Conservation (phyloP, 495 filamentous ascomycete genomes). For the Ramalina peruviana region DNA sequence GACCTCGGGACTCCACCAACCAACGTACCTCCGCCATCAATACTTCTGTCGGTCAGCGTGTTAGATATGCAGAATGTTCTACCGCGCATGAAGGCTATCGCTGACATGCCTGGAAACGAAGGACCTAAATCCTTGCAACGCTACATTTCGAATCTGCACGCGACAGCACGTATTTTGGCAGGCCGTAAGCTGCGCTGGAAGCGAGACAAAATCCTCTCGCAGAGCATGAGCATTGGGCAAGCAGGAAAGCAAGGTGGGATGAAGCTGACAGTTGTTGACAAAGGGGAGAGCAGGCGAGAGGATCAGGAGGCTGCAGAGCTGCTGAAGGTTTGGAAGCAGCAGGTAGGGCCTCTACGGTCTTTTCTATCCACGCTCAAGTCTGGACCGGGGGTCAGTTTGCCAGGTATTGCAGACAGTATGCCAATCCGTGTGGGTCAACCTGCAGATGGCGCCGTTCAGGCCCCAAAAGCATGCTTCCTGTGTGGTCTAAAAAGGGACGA, state of each 20-base stretch:
- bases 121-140: constrained; percentile 20
- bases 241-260: constrained; percentile 62
- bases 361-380: constrained; percentile 13
- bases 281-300: constrained; percentile 65
- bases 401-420: constrained; percentile 51
- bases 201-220: constrained; percentile 69
- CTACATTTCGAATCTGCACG: constrained; percentile 44
- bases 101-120: not conserved
- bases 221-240: constrained; percentile 72
- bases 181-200: constrained; percentile 84
- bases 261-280: constrained; percentile 77
- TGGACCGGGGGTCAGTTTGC: constrained; percentile 35
- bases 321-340: constrained; percentile 54
- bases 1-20: constrained; percentile 44
- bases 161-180: constrained; percentile 67
- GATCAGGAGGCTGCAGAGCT: constrained; percentile 77
- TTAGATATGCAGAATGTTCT: constrained; percentile 40
- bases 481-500: constrained; percentile 84
- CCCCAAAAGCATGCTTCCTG: constrained; percentile 65
- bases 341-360: constrained; percentile 41
- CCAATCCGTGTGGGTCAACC: constrained; percentile 41
- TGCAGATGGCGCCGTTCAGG: constrained; percentile 48
- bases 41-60: constrained; percentile 65
- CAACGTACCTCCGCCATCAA: constrained; percentile 78
- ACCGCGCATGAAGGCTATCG: not conserved